These are phyloP conservation scores for Boechera stricta DNA, from an alignment of 345 rosid genomes.

Conservation along the genomic window DNA sequence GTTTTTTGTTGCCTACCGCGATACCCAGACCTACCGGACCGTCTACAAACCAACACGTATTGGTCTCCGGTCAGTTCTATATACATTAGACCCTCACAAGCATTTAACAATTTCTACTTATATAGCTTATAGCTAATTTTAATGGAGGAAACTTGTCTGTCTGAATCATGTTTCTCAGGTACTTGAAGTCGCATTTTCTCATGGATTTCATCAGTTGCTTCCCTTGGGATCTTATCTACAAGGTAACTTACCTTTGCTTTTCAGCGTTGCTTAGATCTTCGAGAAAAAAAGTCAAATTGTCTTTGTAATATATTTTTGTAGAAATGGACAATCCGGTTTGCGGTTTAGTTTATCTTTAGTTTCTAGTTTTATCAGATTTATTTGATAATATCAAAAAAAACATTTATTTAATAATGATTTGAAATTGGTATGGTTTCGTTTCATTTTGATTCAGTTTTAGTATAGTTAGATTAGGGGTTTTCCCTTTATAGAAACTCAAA, in stretches of 20 bases:
- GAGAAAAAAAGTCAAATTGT: too few relatives aligned
- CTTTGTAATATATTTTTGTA: too few relatives aligned
- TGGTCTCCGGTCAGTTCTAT: conserved; percentile 59
- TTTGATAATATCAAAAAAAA: too few relatives aligned
- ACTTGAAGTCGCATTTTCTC: conserved; percentile 73
- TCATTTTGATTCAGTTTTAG: too few relatives aligned
- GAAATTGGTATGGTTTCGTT: too few relatives aligned
- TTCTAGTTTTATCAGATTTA: too few relatives aligned
- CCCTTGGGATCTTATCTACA: conserved; percentile 87
- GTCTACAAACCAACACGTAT: conserved; percentile 59
- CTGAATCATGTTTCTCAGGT: conserved; percentile 48
- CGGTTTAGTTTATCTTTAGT: too few relatives aligned
- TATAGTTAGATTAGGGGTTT: too few relatives aligned
- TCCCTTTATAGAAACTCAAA: too few relatives aligned
- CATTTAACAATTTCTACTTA: neutral
- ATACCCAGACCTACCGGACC: conserved; percentile 61
- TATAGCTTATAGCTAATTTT: neutral
- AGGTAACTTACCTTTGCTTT: conserved; percentile 48
- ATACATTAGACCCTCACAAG: neutral
- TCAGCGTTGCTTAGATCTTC: too few relatives aligned
- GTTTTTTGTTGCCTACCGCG: conserved; percentile 72
- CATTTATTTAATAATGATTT: too few relatives aligned
- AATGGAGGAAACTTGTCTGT: neutral
- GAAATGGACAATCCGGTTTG: too few relatives aligned
- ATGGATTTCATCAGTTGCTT: conserved; percentile 72